Base-by-base conservation (phyloP, 257 asterid genomes). In the Gynochthodes officinalis region DNA sequence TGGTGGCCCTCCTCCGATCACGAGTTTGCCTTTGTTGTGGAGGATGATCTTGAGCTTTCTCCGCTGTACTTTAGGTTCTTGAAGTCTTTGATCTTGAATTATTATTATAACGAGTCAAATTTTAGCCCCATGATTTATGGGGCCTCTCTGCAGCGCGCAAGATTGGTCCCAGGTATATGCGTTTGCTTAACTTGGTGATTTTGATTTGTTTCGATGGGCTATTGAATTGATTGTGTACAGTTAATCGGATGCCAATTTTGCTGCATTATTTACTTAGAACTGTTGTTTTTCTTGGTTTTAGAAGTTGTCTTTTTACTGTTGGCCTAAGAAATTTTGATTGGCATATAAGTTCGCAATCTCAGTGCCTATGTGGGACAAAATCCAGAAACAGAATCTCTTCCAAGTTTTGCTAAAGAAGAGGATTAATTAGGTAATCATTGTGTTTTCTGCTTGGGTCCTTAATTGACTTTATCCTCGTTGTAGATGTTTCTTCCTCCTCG, bases 11-110 rank as follows among this genome's bases (percentile, higher is more conserved):
- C 78, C 46, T 82, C 89, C 1, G 88, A 87, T 81, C 80, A 85
- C 48, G 95, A 89, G 84, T 89, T 86, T 83, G 92, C 89, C 27
- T 94, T 94, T 74, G 92, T 94, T 72, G 99, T 91, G 58, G 99
- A 94, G 82, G 99, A 94, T 82, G 99, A 94, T 92, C 88, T 91
- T 59, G 91, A 91, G 82, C 81, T 94, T 77, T 91, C 99, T 52
- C 97, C 95, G 63, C 81, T 89, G 63, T 94, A 91, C 80, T 92
- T 88, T 70, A 83, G 95, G 95, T 91, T 64, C 78, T 85, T 90
- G 58, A 90, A 84, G 81, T 86, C 79, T 67, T 75, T 89, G 87
- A 86, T 90, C 49, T 43, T 84, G 81, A 81, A 82, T 72, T 90
- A 87, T 82, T 90, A 87, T 80, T 89, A 82, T 50, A 89, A 90